These are phyloP conservation scores for Russula virescens DNA, from an alignment of 768 basidiomycete species.

Conservation along the genomic window DNA sequence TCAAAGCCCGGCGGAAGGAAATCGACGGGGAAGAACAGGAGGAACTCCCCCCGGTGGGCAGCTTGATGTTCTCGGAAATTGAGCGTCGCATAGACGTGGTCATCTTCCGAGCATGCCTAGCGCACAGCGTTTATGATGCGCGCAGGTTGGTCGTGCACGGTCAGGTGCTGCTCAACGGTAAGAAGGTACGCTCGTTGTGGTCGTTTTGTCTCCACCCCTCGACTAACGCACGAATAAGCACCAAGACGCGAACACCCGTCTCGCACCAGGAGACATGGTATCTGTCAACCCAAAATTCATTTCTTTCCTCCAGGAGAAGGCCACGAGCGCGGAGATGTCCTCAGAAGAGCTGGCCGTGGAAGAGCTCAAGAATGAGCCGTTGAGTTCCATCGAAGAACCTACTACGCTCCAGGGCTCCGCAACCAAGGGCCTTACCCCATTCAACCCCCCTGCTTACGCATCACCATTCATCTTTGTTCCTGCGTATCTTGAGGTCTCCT, in stretches of 20 bases:
- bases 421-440: constrained; percentile 49
- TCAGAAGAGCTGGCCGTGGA: constrained; percentile 22
- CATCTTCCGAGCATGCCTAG: constrained; percentile 85
- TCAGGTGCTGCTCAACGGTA: constrained; percentile 83
- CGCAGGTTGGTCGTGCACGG: constrained; percentile 82
- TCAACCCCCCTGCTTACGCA: constrained; percentile 81
- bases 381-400: constrained; percentile 7
- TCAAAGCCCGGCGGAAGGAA: constrained; percentile 40
- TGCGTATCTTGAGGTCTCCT: constrained; percentile 81
- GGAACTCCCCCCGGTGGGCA: constrained; percentile 83
- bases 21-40: constrained; percentile 39
- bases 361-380: constrained; percentile 24
- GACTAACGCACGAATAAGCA: constrained; percentile 45
- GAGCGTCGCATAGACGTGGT: constrained; percentile 92
- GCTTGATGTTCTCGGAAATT: constrained; percentile 93
- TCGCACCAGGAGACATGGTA: constrained; percentile 93
- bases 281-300: constrained; percentile 81
- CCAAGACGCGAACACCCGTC: constrained; percentile 74
- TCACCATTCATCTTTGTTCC: constrained; percentile 93
- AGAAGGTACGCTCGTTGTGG: constrained; percentile 51
- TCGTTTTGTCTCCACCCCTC: not conserved
- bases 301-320: constrained; percentile 51
- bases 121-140: constrained; percentile 85
- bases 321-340: constrained; percentile 25
- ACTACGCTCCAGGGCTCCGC: not conserved